Percentiles rank a stretch among this genome's conserved stretches.
phyloP scores from a whole-genome alignment of 179 eudicot genomes.

The Beta lomatogona region DNA sequence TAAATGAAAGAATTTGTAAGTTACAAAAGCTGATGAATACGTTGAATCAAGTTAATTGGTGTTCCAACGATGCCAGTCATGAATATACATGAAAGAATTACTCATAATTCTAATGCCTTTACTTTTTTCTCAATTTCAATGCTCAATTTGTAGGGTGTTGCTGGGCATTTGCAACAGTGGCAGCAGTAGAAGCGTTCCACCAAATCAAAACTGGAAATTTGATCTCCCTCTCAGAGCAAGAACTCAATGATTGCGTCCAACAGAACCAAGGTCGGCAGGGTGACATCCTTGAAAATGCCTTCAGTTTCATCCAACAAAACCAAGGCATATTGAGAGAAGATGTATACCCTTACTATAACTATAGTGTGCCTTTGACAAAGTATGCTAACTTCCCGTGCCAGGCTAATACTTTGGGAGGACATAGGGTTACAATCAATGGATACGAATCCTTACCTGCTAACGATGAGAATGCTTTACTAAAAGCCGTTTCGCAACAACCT shows the following conservation, averaged over 20 bases:
- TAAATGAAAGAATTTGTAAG: too few species aligned
- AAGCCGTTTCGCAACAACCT: conserved; percentile 40
- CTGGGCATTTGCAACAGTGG: conserved; percentile 40
- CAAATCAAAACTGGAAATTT: conserved; percentile 27
- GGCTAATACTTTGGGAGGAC: not conserved
- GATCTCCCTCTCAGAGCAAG: conserved; percentile 39
- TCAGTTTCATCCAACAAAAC: conserved; percentile 24
- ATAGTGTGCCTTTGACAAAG: too few species aligned
- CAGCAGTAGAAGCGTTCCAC: conserved; percentile 41
- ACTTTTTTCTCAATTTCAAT: too few species aligned
- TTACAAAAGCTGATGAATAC: too few species aligned
- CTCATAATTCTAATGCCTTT: too few species aligned
- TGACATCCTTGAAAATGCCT: conserved; percentile 33
- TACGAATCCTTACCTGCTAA: conserved; percentile 30
- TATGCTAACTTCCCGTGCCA: conserved; percentile 22
- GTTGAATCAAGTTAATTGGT: too few species aligned
- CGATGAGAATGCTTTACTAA: conserved; percentile 27
- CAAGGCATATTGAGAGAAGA: conserved; percentile 35
- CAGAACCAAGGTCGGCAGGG: conserved; percentile 34
- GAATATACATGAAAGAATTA: too few species aligned
- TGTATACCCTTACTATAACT: conserved; percentile 29
- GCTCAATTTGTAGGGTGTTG: conserved; percentile 26
- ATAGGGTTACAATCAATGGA: conserved; percentile 25
- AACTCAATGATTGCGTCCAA: conserved; percentile 40
- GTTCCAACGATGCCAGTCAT: too few species aligned